Evolutionary conservation across 257 asterid genomes (phyloP), one percentile per base, ranked within the genome.

Genomic region (Nyctanthes arbortristis): DNA sequence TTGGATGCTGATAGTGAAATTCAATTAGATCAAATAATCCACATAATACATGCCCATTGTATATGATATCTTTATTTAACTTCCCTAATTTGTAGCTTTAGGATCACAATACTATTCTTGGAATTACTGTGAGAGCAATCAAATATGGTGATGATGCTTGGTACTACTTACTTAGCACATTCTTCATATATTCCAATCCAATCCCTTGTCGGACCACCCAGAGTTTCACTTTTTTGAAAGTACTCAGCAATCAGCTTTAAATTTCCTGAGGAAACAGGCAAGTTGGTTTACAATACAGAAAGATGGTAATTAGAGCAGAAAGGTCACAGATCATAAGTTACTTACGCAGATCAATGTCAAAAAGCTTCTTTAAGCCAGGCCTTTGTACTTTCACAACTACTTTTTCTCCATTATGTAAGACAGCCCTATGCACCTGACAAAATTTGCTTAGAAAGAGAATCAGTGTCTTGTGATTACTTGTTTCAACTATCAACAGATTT

Each of bases 181-280:
- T 93, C 98, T 64, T 93, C 98, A 52, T 93, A 93, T 69, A 93
- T 89, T 70, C 97, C 98, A 63, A 89, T 73, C 98, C 98, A 93
- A 74, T 93, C 97, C 70, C 94, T 85, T n/a, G 98, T 81, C 28
- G 97, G 96, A 45, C 98, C 98, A 11, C 98, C 98, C 1, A 93
- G 85, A 45, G 96, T 79, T 79, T 93, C 98, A 75, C 97, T 93
- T 71, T 65, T 84, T 83, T 93, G 97, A 73, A 93, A 93, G 89
- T 90, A 93, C 56, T 93, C 96, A 0, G 98, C 97, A 34, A 93
- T 84, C 72, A 93, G 81, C 84, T 89, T 93, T 28, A 93, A 79
- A 77, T 93, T 93, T 69, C 82, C 98, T 93, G 88, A 61, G 78
- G 66, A 68, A 39, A 73, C n/a, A 54, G 72, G 55, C 62, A 73